These are phyloP conservation scores for Paradendryphiella salina DNA, from an alignment of 2,329 filamentous ascomycete genomes.

Conservation along the genomic window DNA sequence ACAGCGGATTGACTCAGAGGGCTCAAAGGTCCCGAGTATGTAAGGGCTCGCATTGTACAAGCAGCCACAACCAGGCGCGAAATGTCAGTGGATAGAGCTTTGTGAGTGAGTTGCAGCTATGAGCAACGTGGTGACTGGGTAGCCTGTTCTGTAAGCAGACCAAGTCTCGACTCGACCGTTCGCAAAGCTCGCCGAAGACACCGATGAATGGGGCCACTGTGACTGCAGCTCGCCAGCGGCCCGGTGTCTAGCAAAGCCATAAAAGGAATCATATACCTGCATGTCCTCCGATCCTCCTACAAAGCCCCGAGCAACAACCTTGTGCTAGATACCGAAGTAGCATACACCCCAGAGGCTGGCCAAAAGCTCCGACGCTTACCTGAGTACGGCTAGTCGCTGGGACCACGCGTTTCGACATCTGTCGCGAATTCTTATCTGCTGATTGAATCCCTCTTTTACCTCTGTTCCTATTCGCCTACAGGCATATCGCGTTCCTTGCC, in stretches of 20 bases:
- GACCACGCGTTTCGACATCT: constrained; percentile 30
- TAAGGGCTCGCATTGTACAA: neutral
- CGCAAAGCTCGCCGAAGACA: constrained; percentile 17
- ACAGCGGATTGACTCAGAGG: neutral
- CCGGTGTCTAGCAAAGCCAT: constrained; percentile 14
- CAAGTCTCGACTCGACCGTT: constrained; percentile 11
- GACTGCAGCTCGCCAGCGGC: constrained; percentile 4
- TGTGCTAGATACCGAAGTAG: neutral
- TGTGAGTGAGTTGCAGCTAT: neutral
- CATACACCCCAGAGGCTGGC: constrained; percentile 2
- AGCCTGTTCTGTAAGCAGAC: constrained; percentile 16
- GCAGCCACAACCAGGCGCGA: neutral
- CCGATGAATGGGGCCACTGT: constrained; percentile 19
- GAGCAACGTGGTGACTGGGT: neutral
- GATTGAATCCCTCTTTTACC: constrained; percentile 16
- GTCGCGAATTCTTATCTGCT: constrained; percentile 40
- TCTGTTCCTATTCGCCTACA: constrained; percentile 12
- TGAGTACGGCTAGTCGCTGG: constrained; percentile 27
- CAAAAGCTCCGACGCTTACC: constrained; percentile 11
- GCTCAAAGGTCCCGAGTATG: neutral
- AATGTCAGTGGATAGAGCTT: neutral
- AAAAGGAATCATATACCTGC: neutral
- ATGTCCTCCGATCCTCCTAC: constrained; percentile 9
- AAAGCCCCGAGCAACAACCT: neutral
- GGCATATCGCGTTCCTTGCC: neutral